Evolutionary conservation across 2,329 filamentous ascomycete species (phyloP).

Genomic region (Aspergillus sp.): DNA sequence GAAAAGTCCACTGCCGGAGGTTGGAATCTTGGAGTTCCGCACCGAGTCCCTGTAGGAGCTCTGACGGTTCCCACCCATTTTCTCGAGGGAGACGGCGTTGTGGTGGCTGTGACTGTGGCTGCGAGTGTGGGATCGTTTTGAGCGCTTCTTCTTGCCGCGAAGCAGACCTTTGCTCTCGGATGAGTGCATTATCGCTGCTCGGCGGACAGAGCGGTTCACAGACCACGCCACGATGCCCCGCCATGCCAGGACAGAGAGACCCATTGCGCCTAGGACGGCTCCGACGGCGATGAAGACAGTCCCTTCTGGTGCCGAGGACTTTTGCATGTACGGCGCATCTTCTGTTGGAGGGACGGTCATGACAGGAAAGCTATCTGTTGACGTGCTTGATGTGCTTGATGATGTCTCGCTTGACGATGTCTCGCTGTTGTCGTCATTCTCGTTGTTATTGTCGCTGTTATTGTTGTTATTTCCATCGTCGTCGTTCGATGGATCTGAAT

Average conservation of each 20-base stretch:
- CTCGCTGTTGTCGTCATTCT: conserved; percentile 22
- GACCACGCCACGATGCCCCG: conserved; percentile 84
- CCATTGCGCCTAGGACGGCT: conserved; percentile 80
- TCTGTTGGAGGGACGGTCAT: conserved; percentile 78
- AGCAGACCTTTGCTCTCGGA: conserved; percentile 70
- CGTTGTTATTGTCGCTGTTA: not conserved
- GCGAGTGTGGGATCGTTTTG: conserved; percentile 16
- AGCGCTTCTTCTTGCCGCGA: conserved; percentile 41
- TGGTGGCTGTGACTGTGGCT: conserved; percentile 36
- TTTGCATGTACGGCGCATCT: conserved; percentile 88
- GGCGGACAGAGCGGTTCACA: conserved; percentile 85
- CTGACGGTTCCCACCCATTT: conserved; percentile 3
- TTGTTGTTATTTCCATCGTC: not conserved
- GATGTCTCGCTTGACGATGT: conserved; percentile 5
- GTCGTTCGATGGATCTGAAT: not conserved
- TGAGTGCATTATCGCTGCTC: conserved; percentile 75
- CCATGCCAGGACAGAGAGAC: conserved; percentile 81
- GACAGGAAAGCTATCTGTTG: conserved; percentile 57
- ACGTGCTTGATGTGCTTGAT: conserved; percentile 21
- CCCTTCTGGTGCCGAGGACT: conserved; percentile 80
- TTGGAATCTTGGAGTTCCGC: conserved; percentile 31
- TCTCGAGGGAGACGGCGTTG: conserved; percentile 7
- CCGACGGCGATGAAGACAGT: conserved; percentile 97
- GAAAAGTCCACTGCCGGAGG: conserved; percentile 76
- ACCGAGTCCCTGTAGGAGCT: conserved; percentile 10